phyloP scores from a whole-genome alignment of 2,329 filamentous ascomycete species.

The Colletotrichum orchidophilum region DNA sequence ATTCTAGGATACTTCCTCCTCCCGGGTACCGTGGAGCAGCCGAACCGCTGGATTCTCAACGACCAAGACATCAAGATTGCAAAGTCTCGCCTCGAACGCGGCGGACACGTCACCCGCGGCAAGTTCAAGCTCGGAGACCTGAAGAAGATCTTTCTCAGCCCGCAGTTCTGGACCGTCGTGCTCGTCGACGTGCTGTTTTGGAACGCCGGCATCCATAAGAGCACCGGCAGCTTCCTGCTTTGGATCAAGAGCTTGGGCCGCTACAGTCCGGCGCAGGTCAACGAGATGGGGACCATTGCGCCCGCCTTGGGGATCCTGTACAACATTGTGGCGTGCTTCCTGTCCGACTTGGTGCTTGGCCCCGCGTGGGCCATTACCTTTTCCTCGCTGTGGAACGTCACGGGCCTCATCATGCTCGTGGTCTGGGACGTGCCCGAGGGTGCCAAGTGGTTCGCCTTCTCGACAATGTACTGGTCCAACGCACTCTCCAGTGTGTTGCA shows the following conservation, averaged over 20 bases:
- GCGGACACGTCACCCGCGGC: conserved; percentile 52
- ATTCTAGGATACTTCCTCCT: conserved; percentile 51
- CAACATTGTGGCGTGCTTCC: conserved; percentile 25
- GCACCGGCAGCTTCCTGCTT: conserved; percentile 46
- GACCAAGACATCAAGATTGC: conserved; percentile 40
- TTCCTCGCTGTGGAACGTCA: conserved; percentile 23
- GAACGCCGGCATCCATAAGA: conserved; percentile 54
- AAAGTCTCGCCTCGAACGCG: conserved; percentile 44
- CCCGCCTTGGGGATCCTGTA: conserved; percentile 22
- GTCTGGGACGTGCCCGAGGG: conserved; percentile 65
- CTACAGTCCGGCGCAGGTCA: conserved; percentile 59
- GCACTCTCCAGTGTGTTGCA: conserved; percentile 25
- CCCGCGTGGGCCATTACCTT: conserved; percentile 45
- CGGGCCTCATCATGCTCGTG: conserved; percentile 50
- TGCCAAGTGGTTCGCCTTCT: conserved; percentile 63
- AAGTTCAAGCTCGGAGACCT: conserved; percentile 46
- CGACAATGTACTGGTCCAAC: conserved; percentile 41
- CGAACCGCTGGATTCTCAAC: conserved; percentile 41
- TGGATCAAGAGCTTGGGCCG: conserved; percentile 53
- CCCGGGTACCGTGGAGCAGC: conserved; percentile 42
- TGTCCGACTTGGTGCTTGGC: conserved; percentile 24
- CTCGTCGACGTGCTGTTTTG: conserved; percentile 55
- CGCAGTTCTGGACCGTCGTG: conserved; percentile 49
- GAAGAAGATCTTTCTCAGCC: conserved; percentile 48
- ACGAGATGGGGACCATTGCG: conserved; percentile 50